phyloP scores from a whole-genome alignment of 2,329 filamentous ascomycete genomes.

The Aspergillus arachidicola region DNA sequence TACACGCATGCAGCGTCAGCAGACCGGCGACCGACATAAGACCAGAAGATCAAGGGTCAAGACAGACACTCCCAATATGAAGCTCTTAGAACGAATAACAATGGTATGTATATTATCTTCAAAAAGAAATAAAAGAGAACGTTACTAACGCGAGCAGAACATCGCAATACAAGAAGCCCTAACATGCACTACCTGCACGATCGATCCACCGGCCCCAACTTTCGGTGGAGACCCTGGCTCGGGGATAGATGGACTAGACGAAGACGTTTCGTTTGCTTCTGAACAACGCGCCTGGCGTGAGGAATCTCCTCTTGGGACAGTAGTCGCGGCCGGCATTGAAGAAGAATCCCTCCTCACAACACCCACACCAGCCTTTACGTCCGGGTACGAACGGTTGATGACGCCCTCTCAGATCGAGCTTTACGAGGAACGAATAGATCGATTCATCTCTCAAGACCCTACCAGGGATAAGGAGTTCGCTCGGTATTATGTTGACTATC shows the following conservation, averaged over 20 bases:
- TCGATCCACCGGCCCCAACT: conserved; percentile 17
- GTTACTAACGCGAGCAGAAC: conserved; percentile 6
- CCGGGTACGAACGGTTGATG: conserved; percentile 17
- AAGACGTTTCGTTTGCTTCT: conserved; percentile 24
- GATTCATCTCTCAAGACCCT: conserved; percentile 7
- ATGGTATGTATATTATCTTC: background rate
- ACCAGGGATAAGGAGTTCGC: conserved; percentile 24
- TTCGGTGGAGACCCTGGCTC: conserved; percentile 21
- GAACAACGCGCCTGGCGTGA: background rate
- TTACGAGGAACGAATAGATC: conserved; percentile 12
- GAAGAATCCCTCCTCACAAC: conserved; percentile 6
- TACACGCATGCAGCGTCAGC: background rate
- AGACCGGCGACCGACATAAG: background rate
- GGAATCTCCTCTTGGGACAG: background rate
- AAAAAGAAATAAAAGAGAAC: background rate
- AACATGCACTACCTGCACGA: conserved; percentile 26
- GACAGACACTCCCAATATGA: background rate
- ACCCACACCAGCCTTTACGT: conserved; percentile 7
- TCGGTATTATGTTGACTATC: conserved; percentile 35
- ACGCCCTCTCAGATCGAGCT: background rate
- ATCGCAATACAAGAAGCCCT: conserved; percentile 29
- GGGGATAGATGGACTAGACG: conserved; percentile 18
- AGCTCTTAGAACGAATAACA: background rate
- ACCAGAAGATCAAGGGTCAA: background rate
- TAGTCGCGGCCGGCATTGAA: background rate